phyloP scores from a whole-genome alignment of 306 rosid species.

The Styphnolobium japonicum region DNA sequence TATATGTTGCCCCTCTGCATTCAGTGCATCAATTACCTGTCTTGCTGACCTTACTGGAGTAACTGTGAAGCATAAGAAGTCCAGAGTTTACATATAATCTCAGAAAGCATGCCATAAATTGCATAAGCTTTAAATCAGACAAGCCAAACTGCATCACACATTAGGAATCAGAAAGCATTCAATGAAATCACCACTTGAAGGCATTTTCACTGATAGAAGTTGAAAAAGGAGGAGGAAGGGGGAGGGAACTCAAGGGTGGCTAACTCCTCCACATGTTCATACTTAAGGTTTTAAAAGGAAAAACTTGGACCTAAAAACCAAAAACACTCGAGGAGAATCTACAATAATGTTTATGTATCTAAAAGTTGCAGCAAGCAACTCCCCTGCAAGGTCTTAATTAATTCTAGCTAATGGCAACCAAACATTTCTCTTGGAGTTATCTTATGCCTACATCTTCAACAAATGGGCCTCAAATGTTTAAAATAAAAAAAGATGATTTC shows the following conservation, averaged over 20 bases:
- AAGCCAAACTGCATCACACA: neutral
- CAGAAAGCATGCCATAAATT: neutral
- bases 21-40: slow-evolving; percentile 92
- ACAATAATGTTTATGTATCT: neutral
- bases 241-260: too few relatives aligned
- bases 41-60: slow-evolving; percentile 76
- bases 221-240: neutral
- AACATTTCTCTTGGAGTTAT: neutral
- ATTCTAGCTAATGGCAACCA: neutral
- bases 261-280: neutral
- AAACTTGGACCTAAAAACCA: neutral
- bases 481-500: neutral
- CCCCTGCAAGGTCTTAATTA: neutral
- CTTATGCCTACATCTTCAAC: neutral
- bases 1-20: slow-evolving; percentile 87
- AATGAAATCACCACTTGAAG: slow-evolving; percentile 5
- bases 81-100: slow-evolving; percentile 9
- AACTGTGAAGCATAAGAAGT: slow-evolving; percentile 49
- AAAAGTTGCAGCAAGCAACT: slow-evolving; percentile 12
- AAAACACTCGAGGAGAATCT: neutral
- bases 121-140: neutral
- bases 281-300: neutral
- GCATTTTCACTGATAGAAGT: neutral
- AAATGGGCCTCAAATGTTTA: neutral
- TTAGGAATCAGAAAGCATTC: slow-evolving; percentile 3